Conservation (phyloP, 2,329 filamentous ascomycete species). For the Pestalotiopsis sp. region DNA sequence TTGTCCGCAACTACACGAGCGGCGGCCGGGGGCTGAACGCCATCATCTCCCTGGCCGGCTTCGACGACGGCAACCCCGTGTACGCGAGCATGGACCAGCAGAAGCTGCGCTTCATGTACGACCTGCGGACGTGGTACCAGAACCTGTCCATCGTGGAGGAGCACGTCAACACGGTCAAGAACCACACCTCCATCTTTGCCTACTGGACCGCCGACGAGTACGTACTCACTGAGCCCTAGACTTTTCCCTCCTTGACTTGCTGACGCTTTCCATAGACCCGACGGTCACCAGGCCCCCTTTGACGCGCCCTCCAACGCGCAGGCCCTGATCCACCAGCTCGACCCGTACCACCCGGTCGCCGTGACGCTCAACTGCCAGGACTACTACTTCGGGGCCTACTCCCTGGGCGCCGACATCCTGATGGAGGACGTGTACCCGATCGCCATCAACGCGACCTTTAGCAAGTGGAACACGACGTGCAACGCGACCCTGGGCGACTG, state of each 20-base stretch:
- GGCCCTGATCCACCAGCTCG: constrained; percentile 48
- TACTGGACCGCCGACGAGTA: constrained; percentile 54
- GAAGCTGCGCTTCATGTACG: constrained; percentile 46
- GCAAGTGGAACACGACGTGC: constrained; percentile 57
- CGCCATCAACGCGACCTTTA: constrained; percentile 56
- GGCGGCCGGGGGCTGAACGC: constrained; percentile 46
- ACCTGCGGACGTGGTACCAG: constrained; percentile 45
- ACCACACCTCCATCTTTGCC: constrained; percentile 42
- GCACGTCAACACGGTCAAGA: constrained; percentile 42
- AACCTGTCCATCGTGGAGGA: constrained; percentile 42
- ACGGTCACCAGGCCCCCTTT: constrained; percentile 56
- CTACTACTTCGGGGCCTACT: constrained; percentile 61
- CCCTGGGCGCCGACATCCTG: constrained; percentile 57
- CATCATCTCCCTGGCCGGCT: constrained; percentile 45
- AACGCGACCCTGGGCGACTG: constrained; percentile 64
- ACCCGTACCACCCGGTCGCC: constrained; percentile 64
- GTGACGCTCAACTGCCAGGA: constrained; percentile 64
- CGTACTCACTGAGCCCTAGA: constrained; percentile 32
- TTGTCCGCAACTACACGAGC: constrained; percentile 35
- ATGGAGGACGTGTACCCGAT: constrained; percentile 65
- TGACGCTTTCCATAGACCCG: not conserved
- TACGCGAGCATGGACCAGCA: constrained; percentile 40
- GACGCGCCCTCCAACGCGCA: constrained; percentile 45
- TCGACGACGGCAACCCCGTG: constrained; percentile 31
- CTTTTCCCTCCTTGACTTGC: not conserved